phyloP scores from a whole-genome alignment of 2,329 filamentous ascomycete genomes.

The Penicillium sp. region DNA sequence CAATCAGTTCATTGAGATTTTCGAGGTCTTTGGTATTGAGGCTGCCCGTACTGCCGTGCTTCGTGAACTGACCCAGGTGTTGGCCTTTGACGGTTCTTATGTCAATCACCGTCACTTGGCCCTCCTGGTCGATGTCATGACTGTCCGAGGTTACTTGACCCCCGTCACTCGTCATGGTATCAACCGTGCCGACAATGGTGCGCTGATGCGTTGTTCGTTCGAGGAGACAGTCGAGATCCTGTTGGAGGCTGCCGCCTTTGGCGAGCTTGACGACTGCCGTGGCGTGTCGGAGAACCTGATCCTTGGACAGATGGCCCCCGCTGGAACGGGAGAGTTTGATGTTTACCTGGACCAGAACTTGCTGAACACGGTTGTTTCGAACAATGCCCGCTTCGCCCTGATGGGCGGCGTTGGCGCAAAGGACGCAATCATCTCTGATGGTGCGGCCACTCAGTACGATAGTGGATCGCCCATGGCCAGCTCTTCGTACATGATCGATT shows the following conservation, averaged over 20 bases:
- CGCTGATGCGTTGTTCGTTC: slow-evolving; percentile 98
- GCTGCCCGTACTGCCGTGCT: slow-evolving; percentile 85
- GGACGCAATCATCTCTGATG: slow-evolving; percentile 70
- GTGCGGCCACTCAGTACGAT: slow-evolving; percentile 93
- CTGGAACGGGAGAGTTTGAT: slow-evolving; percentile 96
- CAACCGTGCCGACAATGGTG: slow-evolving; percentile 96
- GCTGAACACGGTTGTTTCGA: slow-evolving; percentile 91
- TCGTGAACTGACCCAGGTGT: slow-evolving; percentile 84
- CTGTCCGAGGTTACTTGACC: slow-evolving; percentile 88
- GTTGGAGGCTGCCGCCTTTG: slow-evolving; percentile 89
- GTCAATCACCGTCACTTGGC: slow-evolving; percentile 98
- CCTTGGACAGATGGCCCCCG: slow-evolving; percentile 93
- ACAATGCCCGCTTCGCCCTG: slow-evolving; percentile 83
- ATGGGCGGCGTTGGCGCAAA: slow-evolving; percentile 79
- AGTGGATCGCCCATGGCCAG: slow-evolving; percentile 66
- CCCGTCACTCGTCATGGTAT: slow-evolving; percentile 98
- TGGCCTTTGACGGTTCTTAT: slow-evolving; percentile 98
- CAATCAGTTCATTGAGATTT: slow-evolving; percentile 93
- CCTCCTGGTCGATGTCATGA: slow-evolving; percentile 96
- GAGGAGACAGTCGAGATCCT: slow-evolving; percentile 99
- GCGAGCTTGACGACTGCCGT: slow-evolving; percentile 95
- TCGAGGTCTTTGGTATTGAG: slow-evolving; percentile 95
- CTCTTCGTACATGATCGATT: slow-evolving; percentile 64
- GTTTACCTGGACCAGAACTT: slow-evolving; percentile 91
- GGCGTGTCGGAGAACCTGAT: slow-evolving; percentile 99